These are phyloP conservation scores for Nasturtium officinale DNA, from an alignment of 345 rosid genomes.

Conservation along the genomic window DNA sequence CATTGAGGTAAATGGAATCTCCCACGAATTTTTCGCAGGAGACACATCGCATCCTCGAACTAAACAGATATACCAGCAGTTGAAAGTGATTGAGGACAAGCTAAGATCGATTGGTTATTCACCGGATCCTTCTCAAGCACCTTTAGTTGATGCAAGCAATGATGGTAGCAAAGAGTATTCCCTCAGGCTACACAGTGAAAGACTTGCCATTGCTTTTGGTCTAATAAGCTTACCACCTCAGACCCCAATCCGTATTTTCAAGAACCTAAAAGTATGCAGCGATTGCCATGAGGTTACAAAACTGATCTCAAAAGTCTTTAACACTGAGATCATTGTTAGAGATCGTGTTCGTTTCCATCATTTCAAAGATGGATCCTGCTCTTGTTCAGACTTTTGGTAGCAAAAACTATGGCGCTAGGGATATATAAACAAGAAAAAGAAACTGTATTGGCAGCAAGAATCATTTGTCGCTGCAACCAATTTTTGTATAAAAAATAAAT, in stretches of 20 bases:
- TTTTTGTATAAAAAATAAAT: slow-evolving; percentile 21
- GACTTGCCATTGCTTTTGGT: slow-evolving; percentile 81
- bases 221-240: slow-evolving; percentile 65
- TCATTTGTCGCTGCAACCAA: slow-evolving; percentile 30
- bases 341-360: slow-evolving; percentile 80
- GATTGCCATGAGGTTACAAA: slow-evolving; percentile 78
- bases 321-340: slow-evolving; percentile 71
- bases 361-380: slow-evolving; percentile 71
- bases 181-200: slow-evolving; percentile 72
- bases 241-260: slow-evolving; percentile 63
- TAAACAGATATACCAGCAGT: slow-evolving; percentile 55
- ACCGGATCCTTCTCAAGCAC: slow-evolving; percentile 60
- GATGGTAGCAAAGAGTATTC: slow-evolving; percentile 54
- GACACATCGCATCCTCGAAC: slow-evolving; percentile 76
- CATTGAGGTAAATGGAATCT: slow-evolving; percentile 65
- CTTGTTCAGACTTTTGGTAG: slow-evolving; percentile 82
- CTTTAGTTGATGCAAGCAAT: slow-evolving; percentile 50
- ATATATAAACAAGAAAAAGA: no score
- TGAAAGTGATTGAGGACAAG: slow-evolving; percentile 59
- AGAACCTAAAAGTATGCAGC: slow-evolving; percentile 76
- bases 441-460: slow-evolving; percentile 5
- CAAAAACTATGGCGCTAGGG: background rate
- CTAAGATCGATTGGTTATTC: slow-evolving; percentile 51
- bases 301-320: slow-evolving; percentile 60
- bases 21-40: slow-evolving; percentile 85